Conservation (phyloP, 495 filamentous ascomycete genomes). For the Penicillium crystallinum region DNA sequence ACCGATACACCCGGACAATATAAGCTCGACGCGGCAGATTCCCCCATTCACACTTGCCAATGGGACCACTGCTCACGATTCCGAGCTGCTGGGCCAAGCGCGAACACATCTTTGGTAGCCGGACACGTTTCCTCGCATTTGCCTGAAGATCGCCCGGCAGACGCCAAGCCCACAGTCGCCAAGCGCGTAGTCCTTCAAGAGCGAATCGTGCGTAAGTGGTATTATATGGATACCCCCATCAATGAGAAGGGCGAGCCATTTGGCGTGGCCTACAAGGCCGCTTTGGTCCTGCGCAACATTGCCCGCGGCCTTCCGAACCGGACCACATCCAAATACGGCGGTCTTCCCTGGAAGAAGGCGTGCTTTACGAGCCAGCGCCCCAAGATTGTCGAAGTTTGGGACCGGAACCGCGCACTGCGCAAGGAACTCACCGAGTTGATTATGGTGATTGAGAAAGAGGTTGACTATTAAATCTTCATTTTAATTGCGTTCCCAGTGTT, state of each 20-base stretch:
- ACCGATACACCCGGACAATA: constrained; percentile 45
- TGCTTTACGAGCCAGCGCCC: constrained; percentile 38
- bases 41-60: constrained; percentile 33
- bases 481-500: background rate
- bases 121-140: constrained; percentile 48
- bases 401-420: constrained; percentile 40
- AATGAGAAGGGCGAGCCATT: constrained; percentile 78
- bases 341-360: constrained; percentile 39
- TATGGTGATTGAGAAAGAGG: constrained; percentile 42
- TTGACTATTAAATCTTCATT: constrained; percentile 29
- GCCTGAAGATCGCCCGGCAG: constrained; percentile 47
- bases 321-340: constrained; percentile 26
- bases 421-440: constrained; percentile 43
- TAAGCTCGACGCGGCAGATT: constrained; percentile 41
- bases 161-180: constrained; percentile 39
- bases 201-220: constrained; percentile 39
- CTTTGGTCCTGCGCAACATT: constrained; percentile 84
- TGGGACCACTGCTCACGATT: constrained; percentile 40
- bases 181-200: constrained; percentile 39
- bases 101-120: constrained; percentile 40
- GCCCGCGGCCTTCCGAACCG: constrained; percentile 61
- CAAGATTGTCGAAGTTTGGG: constrained; percentile 41
- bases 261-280: constrained; percentile 79
- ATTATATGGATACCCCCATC: constrained; percentile 59
- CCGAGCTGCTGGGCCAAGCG: constrained; percentile 35